Evolutionary conservation across 768 basidiomycete species (phyloP), one percentile per base, ranked within the genome.

Genomic region (Lepiota subincarnata): DNA sequence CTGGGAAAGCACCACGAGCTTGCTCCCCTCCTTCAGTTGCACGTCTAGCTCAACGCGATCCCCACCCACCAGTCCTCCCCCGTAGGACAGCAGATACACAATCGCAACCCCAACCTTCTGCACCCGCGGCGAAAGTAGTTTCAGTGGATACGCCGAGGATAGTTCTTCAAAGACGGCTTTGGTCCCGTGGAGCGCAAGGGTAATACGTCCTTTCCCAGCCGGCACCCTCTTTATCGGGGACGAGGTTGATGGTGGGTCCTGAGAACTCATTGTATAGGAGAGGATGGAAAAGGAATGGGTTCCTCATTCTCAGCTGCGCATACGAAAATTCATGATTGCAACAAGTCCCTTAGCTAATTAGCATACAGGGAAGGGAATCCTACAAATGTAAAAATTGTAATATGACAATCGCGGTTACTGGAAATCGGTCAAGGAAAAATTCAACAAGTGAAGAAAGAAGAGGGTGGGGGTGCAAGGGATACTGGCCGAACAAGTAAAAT

Each of bases 31-130:
- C 38, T 78, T 77, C 11, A 94, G 79, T 35, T 82, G 68, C 19
- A 87, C 80, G n/a, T 68, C 60, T 11, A 98, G 65, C 40, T 76
- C 67, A 47, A 97, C 73, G 22, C 74, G 68, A 70, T 98, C 95
- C 0, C 93, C 93, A 4, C 86, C 84, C 35, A 98, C 89, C 8
- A 98, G 77, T 2, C 95, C 95, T 10, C 95, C 95, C 0, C 95
- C 95, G 60, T 98, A 98, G 34, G 83, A 84, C 54, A 98, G 66
- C 14, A 90, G 73, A 60, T 97, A 98, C 14, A 83, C 84, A 46
- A 89, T 70, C 8, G 81, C 87, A 28, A 91, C 74, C 4, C 72
- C 67, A 26, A 73, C 69, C 36, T 71, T 69, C 36, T 69, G 57
- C 8, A 82, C 69, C 44, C 77, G 76, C 1, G 92, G 91, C 2